Percentiles rank a stretch among this genome's conserved stretches.
Conservation (phyloP, 441 rosid species). For the Gossypium schwendimanii region DNA sequence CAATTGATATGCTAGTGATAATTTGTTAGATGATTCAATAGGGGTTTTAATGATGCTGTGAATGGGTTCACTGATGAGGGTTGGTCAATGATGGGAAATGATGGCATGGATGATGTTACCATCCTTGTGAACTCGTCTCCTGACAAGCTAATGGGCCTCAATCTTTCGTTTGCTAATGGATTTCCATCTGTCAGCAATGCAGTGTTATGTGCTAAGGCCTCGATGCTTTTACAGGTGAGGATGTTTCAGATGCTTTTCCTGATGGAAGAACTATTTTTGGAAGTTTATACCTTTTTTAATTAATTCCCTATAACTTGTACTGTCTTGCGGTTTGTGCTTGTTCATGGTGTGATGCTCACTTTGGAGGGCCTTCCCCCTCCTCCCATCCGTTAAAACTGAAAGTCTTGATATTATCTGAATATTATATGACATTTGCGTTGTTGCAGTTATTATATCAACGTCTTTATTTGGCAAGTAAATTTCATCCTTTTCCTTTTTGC, state of each 20-base stretch:
- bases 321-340: not conserved
- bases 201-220: constrained; percentile 87
- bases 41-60: constrained; percentile 95
- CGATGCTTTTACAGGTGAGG: constrained; percentile 90
- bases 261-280: not conserved
- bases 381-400: not conserved
- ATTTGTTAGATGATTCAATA: constrained; percentile 26
- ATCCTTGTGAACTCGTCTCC: constrained; percentile 84
- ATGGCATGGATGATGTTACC: constrained; percentile 89
- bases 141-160: constrained; percentile 84
- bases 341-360: not conserved
- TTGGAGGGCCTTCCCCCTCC: not conserved
- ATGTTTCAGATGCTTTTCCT: not conserved
- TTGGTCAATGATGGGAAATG: constrained; percentile 85
- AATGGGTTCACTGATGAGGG: constrained; percentile 95
- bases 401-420: not conserved
- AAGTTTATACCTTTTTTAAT: not conserved
- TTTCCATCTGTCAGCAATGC: constrained; percentile 74
- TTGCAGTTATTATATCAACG: not conserved
- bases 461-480: not conserved
- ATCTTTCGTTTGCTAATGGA: constrained; percentile 71
- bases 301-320: not conserved
- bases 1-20: not conserved
- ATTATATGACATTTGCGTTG: not conserved
- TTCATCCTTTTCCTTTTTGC: not conserved